These are phyloP conservation scores for Arthrobotrys pseudoclavata DNA, from an alignment of 2,329 filamentous ascomycete genomes.

Conservation along the genomic window DNA sequence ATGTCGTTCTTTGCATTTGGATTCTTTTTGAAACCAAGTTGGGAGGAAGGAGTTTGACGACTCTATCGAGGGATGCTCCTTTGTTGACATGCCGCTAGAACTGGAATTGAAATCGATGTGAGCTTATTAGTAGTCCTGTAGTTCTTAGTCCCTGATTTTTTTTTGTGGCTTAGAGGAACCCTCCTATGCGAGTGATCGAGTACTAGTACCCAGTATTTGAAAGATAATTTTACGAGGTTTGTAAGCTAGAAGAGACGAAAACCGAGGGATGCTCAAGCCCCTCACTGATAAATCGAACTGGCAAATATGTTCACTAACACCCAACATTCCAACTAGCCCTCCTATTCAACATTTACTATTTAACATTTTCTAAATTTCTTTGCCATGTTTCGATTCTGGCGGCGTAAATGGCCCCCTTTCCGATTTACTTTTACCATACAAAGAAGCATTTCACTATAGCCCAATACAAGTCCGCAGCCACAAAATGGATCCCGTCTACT, in stretches of 20 bases:
- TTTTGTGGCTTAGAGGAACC: not conserved
- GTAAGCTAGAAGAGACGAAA: not conserved
- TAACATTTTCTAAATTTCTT: no score
- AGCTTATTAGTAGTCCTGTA: no score
- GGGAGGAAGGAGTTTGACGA: not conserved
- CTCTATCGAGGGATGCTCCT: not conserved
- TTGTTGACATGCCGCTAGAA: constrained; percentile 8
- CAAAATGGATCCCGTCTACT: constrained; percentile 6
- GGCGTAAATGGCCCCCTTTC: constrained; percentile 1
- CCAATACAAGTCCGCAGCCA: constrained; percentile 16
- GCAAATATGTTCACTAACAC: not conserved
- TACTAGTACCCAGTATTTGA: not conserved
- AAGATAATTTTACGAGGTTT: not conserved
- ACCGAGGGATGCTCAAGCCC: not conserved
- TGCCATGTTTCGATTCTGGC: not conserved
- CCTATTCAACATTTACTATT: not conserved
- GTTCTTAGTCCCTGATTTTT: not conserved
- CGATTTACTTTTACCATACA: constrained; percentile 1
- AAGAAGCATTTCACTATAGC: not conserved
- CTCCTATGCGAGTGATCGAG: not conserved
- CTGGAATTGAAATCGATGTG: not conserved
- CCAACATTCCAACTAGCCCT: not conserved
- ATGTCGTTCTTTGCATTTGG: constrained; percentile 13
- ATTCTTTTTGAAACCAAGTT: not conserved
- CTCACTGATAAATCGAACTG: not conserved